A percentile compares a stretch with the other conserved stretches of the same genome.
phyloP scores from a whole-genome alignment of 768 basidiomycete genomes.

The Mycena rebaudengoi region DNA sequence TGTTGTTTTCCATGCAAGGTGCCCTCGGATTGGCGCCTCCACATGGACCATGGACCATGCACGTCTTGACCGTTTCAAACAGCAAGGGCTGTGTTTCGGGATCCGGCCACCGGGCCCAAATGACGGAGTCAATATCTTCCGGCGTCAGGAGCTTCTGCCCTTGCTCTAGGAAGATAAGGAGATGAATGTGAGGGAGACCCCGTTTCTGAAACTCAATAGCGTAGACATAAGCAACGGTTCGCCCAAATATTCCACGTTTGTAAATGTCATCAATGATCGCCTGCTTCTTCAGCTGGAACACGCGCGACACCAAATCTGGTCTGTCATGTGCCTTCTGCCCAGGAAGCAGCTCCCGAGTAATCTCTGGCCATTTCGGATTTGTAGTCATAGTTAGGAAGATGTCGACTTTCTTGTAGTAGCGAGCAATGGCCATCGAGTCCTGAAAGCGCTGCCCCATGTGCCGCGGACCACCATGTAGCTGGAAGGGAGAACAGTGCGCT shows the following conservation, averaged over 20 bases:
- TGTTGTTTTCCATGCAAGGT: slow-evolving; percentile 35
- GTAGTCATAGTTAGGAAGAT: slow-evolving; percentile 62
- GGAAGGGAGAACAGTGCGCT: slow-evolving; percentile 33
- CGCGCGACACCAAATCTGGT: slow-evolving; percentile 57
- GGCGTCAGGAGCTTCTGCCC: slow-evolving; percentile 39
- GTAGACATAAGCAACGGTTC: slow-evolving; percentile 46
- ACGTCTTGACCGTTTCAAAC: slow-evolving; percentile 28
- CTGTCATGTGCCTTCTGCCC: slow-evolving; percentile 49
- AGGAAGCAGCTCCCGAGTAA: slow-evolving; percentile 45
- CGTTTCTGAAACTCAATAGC: too few relatives aligned
- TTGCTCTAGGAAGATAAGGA: slow-evolving; percentile 50
- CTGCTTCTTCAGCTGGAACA: slow-evolving; percentile 55
- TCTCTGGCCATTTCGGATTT: slow-evolving; percentile 62
- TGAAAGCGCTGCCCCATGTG: slow-evolving; percentile 47
- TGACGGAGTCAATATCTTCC: slow-evolving; percentile 47
- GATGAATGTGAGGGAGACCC: slow-evolving; percentile 62
- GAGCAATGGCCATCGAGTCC: slow-evolving; percentile 52
- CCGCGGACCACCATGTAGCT: slow-evolving; percentile 28
- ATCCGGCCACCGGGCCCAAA: slow-evolving; percentile 53
- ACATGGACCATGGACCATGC: slow-evolving; percentile 51
- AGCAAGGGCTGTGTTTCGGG: slow-evolving; percentile 37
- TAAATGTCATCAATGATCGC: slow-evolving; percentile 46
- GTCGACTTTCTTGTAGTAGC: slow-evolving; percentile 46
- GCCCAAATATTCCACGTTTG: slow-evolving; percentile 51
- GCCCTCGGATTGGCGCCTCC: slow-evolving; percentile 16